phyloP scores from a whole-genome alignment of 1,284 basidiomycete species.

The Sporisorium scitamineum region DNA sequence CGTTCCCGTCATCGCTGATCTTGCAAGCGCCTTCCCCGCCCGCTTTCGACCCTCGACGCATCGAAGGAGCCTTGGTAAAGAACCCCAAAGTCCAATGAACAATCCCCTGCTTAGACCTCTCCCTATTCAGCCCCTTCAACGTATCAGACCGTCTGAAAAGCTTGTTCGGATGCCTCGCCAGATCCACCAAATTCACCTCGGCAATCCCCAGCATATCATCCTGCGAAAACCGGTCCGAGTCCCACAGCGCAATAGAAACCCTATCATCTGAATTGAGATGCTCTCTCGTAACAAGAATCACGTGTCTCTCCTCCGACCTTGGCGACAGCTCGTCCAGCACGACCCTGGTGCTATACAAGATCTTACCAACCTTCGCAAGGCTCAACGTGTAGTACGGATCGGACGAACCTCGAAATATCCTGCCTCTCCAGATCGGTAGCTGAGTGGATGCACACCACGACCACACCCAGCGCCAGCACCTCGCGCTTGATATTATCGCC shows the following conservation, averaged over 20 bases:
- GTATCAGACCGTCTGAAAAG: constrained; percentile 28
- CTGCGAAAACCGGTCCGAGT: constrained; percentile 71
- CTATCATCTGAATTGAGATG: constrained; percentile 45
- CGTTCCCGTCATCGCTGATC: background rate
- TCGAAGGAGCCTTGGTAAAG: constrained; percentile 40
- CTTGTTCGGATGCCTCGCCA: constrained; percentile 64
- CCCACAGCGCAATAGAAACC: constrained; percentile 67
- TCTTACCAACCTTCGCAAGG: constrained; percentile 44
- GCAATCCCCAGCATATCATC: constrained; percentile 71
- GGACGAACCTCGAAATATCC: constrained; percentile 41
- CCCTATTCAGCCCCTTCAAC: constrained; percentile 41
- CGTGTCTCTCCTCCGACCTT: constrained; percentile 55
- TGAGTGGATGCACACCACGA: constrained; percentile 50
- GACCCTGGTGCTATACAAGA: constrained; percentile 52
- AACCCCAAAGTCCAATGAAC: constrained; percentile 49
- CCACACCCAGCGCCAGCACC: constrained; percentile 52
- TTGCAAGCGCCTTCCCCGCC: background rate
- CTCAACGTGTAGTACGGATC: constrained; percentile 58
- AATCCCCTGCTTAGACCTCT: constrained; percentile 51
- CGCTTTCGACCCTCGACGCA: constrained; percentile 1
- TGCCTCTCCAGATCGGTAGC: constrained; percentile 55
- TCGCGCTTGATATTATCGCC: constrained; percentile 60
- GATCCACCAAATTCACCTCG: constrained; percentile 69
- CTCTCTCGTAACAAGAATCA: constrained; percentile 49
- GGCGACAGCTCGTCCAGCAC: constrained; percentile 54